Base-by-base conservation (phyloP, 257 asterid genomes). In the Agastache rugosa region DNA sequence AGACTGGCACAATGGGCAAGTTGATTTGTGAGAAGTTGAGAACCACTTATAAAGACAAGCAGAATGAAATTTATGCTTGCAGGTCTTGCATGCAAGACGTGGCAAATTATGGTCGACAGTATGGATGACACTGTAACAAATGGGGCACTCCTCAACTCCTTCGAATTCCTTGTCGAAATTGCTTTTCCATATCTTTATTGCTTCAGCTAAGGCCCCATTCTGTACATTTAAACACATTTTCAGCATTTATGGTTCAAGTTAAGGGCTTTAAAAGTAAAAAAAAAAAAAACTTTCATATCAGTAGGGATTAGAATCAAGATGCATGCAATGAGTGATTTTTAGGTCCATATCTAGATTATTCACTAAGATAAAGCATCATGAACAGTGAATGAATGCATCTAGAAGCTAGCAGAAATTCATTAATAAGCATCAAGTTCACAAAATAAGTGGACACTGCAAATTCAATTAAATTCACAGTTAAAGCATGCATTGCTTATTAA, bases 91-190 rank as follows among this genome's bases (percentile, higher is more conserved):
- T 53, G 98, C 96, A 16, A 95, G 96, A 50, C 97, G 97, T 0
- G 99, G 99, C 70, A 95, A 84, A 89, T 97, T 92, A 71, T 95
- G 97, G 78, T 91, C 88, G 71, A 84, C 77, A 8, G 99, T 95
- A 75, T 95, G 99, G 79, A 95, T 90, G 68, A 95, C 96, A 78
- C 99, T 95, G 48, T 92, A 95, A 79, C 99, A 95, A 77, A 95
- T 95, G 23, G 99, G 99, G 71, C 99, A 95, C 78, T 95, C 99
- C 84, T 92, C 99, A 71, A 95, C 96, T 56, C 99, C 99, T 81
- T 92, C 99, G 56, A 95, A 95, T 79, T 89, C 98, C 89, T 95
- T 95, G 82, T 95, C 99, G 27, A 95, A 92, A 75, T 95, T 95
- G 85, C 86, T 91, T 78, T 95, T 95, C 98, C 99, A 95, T 83